Percentiles rank a stretch among this genome's conserved stretches.
Evolutionary conservation across 305 asterid species (phyloP).

Genomic region (Salvia sclarea): DNA sequence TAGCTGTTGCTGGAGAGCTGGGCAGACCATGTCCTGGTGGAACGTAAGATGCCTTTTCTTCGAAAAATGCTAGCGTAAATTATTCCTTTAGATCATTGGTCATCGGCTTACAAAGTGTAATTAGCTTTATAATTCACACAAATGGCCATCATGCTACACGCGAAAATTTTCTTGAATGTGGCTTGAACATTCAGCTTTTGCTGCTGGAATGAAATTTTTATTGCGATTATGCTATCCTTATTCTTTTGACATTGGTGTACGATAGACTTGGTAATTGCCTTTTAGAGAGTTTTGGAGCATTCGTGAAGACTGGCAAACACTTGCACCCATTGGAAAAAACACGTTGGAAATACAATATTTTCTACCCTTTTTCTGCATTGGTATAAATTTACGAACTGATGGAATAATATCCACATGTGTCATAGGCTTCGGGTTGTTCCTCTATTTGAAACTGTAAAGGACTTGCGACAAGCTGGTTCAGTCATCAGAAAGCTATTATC

Average conservation of each 20-base stretch:
- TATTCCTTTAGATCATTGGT: constrained; percentile 1
- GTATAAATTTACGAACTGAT: constrained; percentile 19
- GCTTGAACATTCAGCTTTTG: background rate
- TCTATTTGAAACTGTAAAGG: constrained; percentile 94
- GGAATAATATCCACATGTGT: constrained; percentile 22
- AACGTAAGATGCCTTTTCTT: constrained; percentile 52
- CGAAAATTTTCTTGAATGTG: background rate
- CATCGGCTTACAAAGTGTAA: background rate
- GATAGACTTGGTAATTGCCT: background rate
- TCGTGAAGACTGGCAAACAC: background rate
- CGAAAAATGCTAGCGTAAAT: constrained; percentile 8
- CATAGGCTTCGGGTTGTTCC: constrained; percentile 92
- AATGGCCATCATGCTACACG: background rate
- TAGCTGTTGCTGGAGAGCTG: constrained; percentile 74
- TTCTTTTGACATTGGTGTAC: background rate
- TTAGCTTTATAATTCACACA: background rate
- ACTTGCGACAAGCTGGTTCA: constrained; percentile 93
- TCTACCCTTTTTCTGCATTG: background rate
- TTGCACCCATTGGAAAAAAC: background rate
- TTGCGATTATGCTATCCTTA: background rate
- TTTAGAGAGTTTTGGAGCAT: constrained; percentile 5
- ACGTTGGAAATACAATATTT: constrained; percentile 7
- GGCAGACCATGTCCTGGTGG: constrained; percentile 83
- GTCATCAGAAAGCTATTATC: constrained; percentile 80
- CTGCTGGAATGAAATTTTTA: background rate